Conservation (phyloP, 2,329 filamentous ascomycete species). For the Pseudocercospora eumusae region DNA sequence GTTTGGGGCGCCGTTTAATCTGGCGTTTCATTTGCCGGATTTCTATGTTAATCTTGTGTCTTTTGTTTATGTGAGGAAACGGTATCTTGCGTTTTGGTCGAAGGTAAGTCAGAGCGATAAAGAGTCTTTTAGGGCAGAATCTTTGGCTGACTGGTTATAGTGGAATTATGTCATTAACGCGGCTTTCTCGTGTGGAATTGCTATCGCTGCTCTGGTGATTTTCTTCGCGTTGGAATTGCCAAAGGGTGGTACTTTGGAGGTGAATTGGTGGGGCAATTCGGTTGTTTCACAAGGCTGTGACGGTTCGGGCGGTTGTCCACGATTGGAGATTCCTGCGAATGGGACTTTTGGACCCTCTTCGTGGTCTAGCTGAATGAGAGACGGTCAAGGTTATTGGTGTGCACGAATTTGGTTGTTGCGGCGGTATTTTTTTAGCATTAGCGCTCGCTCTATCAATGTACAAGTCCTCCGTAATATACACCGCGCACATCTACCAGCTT, state of each 20-base stretch:
- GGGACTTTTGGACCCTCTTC: conserved; percentile 14
- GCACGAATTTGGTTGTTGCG: background rate
- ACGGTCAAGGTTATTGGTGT: background rate
- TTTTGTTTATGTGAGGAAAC: conserved; percentile 14
- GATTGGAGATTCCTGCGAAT: background rate
- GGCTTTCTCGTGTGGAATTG: conserved; percentile 14
- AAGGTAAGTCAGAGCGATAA: too few species aligned
- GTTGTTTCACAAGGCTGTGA: conserved; percentile 11
- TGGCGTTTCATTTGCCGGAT: conserved; percentile 13
- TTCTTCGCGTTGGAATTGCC: conserved; percentile 18
- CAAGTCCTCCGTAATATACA: conserved; percentile 88
- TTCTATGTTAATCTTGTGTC: conserved; percentile 15
- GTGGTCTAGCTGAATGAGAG: background rate
- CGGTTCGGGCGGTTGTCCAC: conserved; percentile 15
- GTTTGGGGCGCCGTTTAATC: conserved; percentile 13
- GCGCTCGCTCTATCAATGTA: conserved; percentile 49
- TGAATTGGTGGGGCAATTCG: conserved; percentile 16
- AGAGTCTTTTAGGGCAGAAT: too few species aligned
- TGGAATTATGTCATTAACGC: conserved; percentile 20
- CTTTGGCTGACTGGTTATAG: conserved; percentile 3
- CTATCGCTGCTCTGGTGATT: conserved; percentile 15
- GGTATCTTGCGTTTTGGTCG: conserved; percentile 18
- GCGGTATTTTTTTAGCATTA: background rate
- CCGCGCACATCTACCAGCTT: conserved; percentile 95
- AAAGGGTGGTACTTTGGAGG: background rate